These are phyloP conservation scores for Eucalyptus polyanthemos DNA, from an alignment of 345 rosid species.

Conservation along the genomic window DNA sequence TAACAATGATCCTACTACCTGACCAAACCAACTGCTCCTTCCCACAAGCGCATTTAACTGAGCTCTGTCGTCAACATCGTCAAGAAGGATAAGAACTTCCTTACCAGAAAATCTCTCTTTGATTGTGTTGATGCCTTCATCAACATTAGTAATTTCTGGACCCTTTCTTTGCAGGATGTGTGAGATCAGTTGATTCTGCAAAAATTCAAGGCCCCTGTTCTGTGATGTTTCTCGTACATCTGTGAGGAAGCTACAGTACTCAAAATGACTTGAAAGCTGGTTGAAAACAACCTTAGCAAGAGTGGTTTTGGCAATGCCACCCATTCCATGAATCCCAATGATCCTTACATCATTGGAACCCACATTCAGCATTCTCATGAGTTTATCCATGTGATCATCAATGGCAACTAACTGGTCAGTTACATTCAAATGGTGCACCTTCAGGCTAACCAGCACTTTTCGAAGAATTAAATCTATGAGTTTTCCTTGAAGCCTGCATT, in stretches of 20 bases:
- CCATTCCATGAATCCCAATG: slow-evolving; percentile 12
- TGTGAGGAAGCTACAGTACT: not conserved
- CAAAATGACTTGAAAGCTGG: not conserved
- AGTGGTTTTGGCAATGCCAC: slow-evolving; percentile 21
- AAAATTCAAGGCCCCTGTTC: not conserved
- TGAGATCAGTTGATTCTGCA: slow-evolving; percentile 5
- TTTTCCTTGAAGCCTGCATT: slow-evolving; percentile 2
- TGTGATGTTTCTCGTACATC: slow-evolving; percentile 2
- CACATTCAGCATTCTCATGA: not conserved
- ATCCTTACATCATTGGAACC: not conserved
- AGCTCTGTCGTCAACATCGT: not conserved
- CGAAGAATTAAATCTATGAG: not conserved
- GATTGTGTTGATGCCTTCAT: slow-evolving; percentile 5
- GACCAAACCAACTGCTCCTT: slow-evolving; percentile 1
- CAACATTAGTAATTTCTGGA: not conserved
- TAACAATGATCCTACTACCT: slow-evolving; percentile 5
- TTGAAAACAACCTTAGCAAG: slow-evolving; percentile 8
- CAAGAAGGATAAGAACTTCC: slow-evolving; percentile 4
- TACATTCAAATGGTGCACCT: not conserved
- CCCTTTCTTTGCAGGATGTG: not conserved
- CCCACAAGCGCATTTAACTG: not conserved
- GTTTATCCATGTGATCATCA: not conserved
- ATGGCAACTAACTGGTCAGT: slow-evolving; percentile 1
- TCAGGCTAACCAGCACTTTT: not conserved
- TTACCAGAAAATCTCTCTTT: slow-evolving; percentile 1